Evolutionary conservation across 805 yeast species (phyloP), one percentile per base, ranked within the genome.

Genomic region (Metschnikowia matae): DNA sequence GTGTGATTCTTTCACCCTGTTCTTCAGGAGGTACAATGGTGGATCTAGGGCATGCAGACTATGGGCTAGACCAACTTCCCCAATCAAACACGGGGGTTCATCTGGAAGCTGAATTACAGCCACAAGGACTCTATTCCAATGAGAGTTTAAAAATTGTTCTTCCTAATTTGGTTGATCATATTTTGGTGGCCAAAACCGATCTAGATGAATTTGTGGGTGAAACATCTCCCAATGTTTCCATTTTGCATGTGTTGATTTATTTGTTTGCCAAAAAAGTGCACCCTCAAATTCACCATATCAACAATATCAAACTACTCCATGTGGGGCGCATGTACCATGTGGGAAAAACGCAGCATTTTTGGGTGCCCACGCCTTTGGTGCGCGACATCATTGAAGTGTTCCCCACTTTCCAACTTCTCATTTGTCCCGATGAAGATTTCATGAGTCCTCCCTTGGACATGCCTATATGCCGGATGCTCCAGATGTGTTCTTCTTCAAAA

Each of bases 351-450:
- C 40, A 45, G 15, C 56, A 56, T 38, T 48, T 56, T 35, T 41
- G n/a, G 21, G 41, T 21, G 18, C 39, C 23, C 32, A 42, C 41
- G 43, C 51, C 60, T 13, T 20, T 33, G 14, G 35, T 57, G 11
- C 39, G 14, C 11, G 52, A 48, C 14, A 34, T 56, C 14, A 20
- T 48, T 3, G 44, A 35, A 7, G 33, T 8, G 39, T 56, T 44
- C 38, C 46, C 53, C 32, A 54, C 57, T 7, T 57, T 57, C 47
- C 58, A 57, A 50, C 53, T 57, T 20, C 21, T 52, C n/a, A 26
- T 41, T 11, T 11, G 51, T 6, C 43, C 44, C 11, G 33, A 44
- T 4, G 29, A 26, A 26, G 29, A 26, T 15, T 36, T 17, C 4
- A 18, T 37, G 32, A 34, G 46, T 3, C 41, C 52, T 6, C 59